These are phyloP conservation scores for Boletus fagicola DNA, from an alignment of 768 basidiomycete species.

Conservation along the genomic window DNA sequence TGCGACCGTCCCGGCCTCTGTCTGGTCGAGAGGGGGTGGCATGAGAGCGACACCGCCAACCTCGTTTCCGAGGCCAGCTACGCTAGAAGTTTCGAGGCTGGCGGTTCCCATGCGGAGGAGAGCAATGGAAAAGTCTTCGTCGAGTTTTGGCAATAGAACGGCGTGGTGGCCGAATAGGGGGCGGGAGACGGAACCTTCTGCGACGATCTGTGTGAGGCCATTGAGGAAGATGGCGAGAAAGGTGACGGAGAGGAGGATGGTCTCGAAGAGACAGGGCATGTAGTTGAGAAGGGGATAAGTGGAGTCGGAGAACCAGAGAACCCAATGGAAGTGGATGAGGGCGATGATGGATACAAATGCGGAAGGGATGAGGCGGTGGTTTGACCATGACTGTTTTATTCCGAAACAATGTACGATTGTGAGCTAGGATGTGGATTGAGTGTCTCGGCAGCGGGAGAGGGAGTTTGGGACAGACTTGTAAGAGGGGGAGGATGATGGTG, in stretches of 20 bases:
- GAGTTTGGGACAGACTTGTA: conserved; percentile 50
- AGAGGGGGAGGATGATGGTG: conserved; percentile 67
- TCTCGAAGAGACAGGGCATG: conserved; percentile 71
- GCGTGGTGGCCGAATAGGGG: conserved; percentile 53
- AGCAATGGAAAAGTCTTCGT: conserved; percentile 73
- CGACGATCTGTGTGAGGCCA: conserved; percentile 60
- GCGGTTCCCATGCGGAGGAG: conserved; percentile 72
- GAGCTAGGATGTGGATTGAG: conserved; percentile 39
- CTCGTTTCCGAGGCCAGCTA: conserved; percentile 73
- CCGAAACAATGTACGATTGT: conserved; percentile 64
- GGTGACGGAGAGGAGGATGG: conserved; percentile 55
- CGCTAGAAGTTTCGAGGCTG: conserved; percentile 70
- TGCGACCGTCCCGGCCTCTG: conserved; percentile 36
- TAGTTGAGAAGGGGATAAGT: conserved; percentile 73
- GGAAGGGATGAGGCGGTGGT: conserved; percentile 71
- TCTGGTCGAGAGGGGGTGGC: conserved; percentile 8
- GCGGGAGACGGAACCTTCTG: conserved; percentile 56
- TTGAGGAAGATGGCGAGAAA: conserved; percentile 60
- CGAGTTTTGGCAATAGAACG: conserved; percentile 49
- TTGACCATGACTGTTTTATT: conserved; percentile 59
- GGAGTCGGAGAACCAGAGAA: conserved; percentile 47
- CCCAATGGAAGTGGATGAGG: conserved; percentile 65
- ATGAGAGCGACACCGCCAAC: conserved; percentile 50
- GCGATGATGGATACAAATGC: conserved; percentile 57
- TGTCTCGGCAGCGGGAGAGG: neutral